Conservation (phyloP, 2,329 filamentous ascomycete genomes). For the Neopestalotiopsis rosae region DNA sequence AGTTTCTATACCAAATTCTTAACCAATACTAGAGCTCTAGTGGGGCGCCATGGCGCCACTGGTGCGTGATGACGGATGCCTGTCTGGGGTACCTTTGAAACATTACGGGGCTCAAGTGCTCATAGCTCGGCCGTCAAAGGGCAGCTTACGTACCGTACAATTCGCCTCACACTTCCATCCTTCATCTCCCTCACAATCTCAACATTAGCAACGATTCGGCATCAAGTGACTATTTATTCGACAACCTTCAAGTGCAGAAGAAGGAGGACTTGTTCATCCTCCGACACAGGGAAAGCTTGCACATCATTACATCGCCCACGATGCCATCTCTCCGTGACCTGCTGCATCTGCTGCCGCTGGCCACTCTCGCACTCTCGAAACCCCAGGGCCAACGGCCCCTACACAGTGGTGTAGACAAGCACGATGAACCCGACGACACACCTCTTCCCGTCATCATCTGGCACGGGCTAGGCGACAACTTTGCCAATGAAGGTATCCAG, state of each 20-base stretch:
- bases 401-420: conserved; percentile 23
- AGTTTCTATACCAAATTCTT: background rate
- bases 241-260: background rate
- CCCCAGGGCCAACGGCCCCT: conserved; percentile 22
- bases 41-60: background rate
- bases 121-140: too few relatives aligned
- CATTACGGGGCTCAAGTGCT: background rate
- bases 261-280: background rate
- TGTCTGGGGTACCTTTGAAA: background rate
- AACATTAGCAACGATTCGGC: background rate
- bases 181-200: background rate
- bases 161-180: background rate
- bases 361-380: conserved; percentile 25
- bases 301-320: background rate
- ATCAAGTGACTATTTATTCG: background rate
- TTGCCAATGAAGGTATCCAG: conserved; percentile 75
- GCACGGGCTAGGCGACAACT: conserved; percentile 84
- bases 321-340: conserved; percentile 23
- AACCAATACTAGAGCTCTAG: background rate
- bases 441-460: conserved; percentile 91
- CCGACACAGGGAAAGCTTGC: background rate
- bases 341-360: conserved; percentile 23
- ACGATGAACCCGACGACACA: conserved; percentile 57
- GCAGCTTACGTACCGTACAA: background rate
- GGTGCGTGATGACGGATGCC: background rate